Evolutionary conservation across 495 filamentous ascomycete species (phyloP), one percentile per base, ranked within the genome.

Genomic region (Penicillium roqueforti): DNA sequence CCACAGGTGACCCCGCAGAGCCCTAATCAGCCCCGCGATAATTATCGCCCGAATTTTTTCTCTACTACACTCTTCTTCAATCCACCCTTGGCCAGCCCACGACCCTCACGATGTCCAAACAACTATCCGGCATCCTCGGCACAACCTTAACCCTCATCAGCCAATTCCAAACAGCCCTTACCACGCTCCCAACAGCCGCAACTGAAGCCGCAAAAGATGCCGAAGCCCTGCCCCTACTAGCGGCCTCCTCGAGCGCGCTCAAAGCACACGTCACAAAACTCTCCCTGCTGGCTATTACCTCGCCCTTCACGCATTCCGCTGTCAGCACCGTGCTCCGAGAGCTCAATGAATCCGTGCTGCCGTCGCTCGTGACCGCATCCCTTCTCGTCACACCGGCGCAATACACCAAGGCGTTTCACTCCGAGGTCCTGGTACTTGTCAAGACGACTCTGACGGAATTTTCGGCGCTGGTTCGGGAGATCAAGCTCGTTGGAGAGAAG

Each of bases 201-300:
- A 25, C 46, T 40, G 51, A 45, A 31, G 31, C 61, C 58, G 43
- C 51, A 13, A 76, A 76, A 37, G 76, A 83, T 54, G 75, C 47
- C 29, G 48, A 67, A 16, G 54, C 81, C 29, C 76, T 89, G 60
- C 55, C 76, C 67, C 74, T 92, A 49, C 82, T 91, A 18, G 77
- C 80, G 57, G 81, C 85, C 59, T 78, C 84, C 1, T 78, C 87
- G 1, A 76, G 73, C 20, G 74, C 90, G 4, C 81, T 96, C 41
- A 83, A 79, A 62, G 87, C 91, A 0, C 90, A 95, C 60, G 81
- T 84, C 6, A 96, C 91, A 29, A 95, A 93, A 46, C 79, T 96
- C 22, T 90, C 87, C 0, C 83, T 96, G 14, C 80, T 96, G 2
- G 80, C 91, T 2, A 87, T 95, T 59, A 93, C 85, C 51, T 80